Evolutionary conservation across 2,329 filamentous ascomycete species (phyloP).

Genomic region (Ciborinia camelliae): DNA sequence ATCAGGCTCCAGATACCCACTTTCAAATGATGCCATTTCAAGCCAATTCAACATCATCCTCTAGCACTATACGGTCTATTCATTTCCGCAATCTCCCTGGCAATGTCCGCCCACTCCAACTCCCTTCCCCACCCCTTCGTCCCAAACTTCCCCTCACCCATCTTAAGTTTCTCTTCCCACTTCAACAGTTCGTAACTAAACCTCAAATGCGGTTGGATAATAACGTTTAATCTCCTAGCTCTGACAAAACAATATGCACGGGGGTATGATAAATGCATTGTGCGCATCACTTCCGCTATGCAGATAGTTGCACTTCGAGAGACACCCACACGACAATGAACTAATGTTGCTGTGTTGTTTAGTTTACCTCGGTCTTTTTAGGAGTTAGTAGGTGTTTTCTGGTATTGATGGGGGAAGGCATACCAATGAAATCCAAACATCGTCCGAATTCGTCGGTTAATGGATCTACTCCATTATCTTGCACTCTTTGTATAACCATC

Average conservation of each 20-base stretch:
- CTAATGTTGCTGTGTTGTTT: constrained; percentile 79
- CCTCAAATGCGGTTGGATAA: constrained; percentile 92
- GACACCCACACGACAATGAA: constrained; percentile 94
- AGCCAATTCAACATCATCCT: constrained; percentile 38
- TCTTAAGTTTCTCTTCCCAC: constrained; percentile 78
- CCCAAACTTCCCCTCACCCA: constrained; percentile 40
- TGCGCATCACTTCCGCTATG: constrained; percentile 96
- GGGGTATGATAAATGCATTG: constrained; percentile 76
- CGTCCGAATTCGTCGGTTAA: constrained; percentile 79
- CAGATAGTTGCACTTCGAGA: constrained; percentile 95
- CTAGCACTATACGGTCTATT: constrained; percentile 81
- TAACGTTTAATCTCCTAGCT: constrained; percentile 88
- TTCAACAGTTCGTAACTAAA: constrained; percentile 95
- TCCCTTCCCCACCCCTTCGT: constrained; percentile 59
- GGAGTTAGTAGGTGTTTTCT: constrained; percentile 21
- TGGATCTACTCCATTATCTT: constrained; percentile 95
- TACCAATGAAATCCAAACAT: constrained; percentile 90
- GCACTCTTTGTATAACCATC: constrained; percentile 77
- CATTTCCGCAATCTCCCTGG: constrained; percentile 90
- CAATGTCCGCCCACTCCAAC: constrained; percentile 85
- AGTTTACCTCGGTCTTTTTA: constrained; percentile 69
- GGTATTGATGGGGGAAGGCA: constrained; percentile 39
- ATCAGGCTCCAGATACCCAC: not conserved
- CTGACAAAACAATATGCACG: constrained; percentile 95
- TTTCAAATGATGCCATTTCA: not conserved